Conservation (phyloP, 1,284 basidiomycete species). For the Megacollybia platyphylla region DNA sequence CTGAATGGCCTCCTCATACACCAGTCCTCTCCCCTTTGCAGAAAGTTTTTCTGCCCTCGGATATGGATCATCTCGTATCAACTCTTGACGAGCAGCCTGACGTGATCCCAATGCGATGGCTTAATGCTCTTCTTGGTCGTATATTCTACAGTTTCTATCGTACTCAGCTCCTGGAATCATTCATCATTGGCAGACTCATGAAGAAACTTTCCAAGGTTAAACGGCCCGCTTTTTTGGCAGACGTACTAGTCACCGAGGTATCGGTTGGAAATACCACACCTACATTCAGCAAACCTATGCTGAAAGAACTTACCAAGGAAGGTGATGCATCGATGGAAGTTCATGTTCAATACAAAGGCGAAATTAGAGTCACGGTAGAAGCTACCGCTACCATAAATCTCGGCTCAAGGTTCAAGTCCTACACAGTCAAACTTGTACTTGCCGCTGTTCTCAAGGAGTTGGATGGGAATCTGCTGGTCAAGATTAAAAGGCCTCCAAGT, state of each 20-base stretch:
- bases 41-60: constrained; percentile 59
- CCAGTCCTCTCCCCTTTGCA: constrained; percentile 42
- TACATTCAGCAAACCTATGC: constrained; percentile 88
- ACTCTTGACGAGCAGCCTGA: constrained; percentile 88
- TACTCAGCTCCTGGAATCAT: constrained; percentile 69
- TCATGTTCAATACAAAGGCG: constrained; percentile 73
- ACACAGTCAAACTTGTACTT: constrained; percentile 80
- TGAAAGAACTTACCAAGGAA: constrained; percentile 88
- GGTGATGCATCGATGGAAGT: constrained; percentile 88
- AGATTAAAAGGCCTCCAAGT: constrained; percentile 91
- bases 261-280: constrained; percentile 79
- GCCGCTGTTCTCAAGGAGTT: constrained; percentile 80
- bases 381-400: constrained; percentile 81
- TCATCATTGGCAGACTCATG: constrained; percentile 83
- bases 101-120: constrained; percentile 92
- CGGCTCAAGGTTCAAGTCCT: constrained; percentile 75
- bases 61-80: constrained; percentile 78
- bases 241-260: constrained; percentile 81
- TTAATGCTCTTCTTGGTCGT: constrained; percentile 88
- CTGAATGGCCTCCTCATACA: constrained; percentile 42
- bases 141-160: constrained; percentile 88
- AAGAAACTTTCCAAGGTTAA: constrained; percentile 89
- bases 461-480: constrained; percentile 84
- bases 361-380: constrained; percentile 80
- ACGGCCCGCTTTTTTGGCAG: constrained; percentile 75